Conservation (phyloP, 768 basidiomycete genomes). For the Scleroderma citrinum region DNA sequence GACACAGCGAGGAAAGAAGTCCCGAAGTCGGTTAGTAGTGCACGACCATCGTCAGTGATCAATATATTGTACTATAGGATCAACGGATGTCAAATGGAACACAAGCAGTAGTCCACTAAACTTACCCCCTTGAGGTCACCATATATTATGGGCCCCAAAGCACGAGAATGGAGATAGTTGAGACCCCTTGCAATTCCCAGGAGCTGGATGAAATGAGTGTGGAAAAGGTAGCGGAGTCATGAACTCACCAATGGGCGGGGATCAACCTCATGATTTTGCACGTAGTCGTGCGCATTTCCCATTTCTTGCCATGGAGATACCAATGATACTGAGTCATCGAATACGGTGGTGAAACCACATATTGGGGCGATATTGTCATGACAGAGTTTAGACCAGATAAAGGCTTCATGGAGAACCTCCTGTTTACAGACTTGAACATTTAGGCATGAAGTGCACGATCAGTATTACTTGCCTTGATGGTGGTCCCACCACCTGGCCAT, state of each 20-base stretch:
- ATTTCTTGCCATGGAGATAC: background rate
- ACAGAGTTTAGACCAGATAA: background rate
- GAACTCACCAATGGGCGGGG: background rate
- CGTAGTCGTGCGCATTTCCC: background rate
- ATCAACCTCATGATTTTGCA: background rate
- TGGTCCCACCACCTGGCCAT: too few species aligned
- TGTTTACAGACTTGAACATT: background rate
- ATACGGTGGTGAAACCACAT: background rate
- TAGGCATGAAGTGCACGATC: too few species aligned
- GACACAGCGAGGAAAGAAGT: background rate
- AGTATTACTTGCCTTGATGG: too few species aligned
- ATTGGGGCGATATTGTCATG: background rate
- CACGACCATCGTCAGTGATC: background rate
- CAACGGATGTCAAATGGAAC: background rate
- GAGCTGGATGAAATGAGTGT: background rate
- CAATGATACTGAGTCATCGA: background rate
- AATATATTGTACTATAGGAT: background rate
- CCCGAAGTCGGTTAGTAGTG: background rate
- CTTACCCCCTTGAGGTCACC: background rate
- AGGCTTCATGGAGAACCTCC: background rate
- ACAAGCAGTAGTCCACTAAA: background rate
- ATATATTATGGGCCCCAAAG: background rate
- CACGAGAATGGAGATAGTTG: background rate
- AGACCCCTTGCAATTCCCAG: background rate
- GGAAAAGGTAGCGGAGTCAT: background rate